Evolutionary conservation across 2,329 filamentous ascomycete species (phyloP).

Genomic region (Fusarium abutilonis): DNA sequence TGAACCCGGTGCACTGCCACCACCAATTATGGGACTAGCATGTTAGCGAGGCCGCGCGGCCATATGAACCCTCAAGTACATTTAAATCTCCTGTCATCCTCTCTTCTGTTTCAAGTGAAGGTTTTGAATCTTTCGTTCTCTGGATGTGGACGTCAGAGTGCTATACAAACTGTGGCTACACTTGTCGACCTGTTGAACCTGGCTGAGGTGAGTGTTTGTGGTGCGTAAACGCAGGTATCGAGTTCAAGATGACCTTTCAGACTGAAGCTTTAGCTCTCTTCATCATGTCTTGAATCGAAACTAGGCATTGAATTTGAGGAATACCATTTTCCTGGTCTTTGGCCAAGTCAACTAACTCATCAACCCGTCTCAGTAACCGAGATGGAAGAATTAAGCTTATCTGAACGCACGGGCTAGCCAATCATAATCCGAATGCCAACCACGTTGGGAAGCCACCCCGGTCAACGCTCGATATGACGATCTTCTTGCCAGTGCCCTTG

Average conservation of each 20-base stretch:
- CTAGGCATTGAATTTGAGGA: no score
- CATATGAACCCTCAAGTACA: conserved; percentile 10
- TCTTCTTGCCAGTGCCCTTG: conserved; percentile 8
- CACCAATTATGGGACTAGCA: conserved; percentile 35
- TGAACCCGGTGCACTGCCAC: conserved; percentile 37
- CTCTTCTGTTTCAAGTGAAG: neutral
- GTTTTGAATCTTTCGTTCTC: neutral
- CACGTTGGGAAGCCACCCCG: conserved; percentile 8
- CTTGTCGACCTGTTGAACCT: neutral
- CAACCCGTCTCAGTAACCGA: neutral
- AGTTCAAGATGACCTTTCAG: no score
- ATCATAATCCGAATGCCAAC: conserved; percentile 4
- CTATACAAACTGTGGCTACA: no score
- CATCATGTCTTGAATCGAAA: no score
- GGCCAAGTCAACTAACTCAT: neutral
- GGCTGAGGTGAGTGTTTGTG: neutral
- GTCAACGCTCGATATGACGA: conserved; percentile 12
- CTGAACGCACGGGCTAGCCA: conserved; percentile 12
- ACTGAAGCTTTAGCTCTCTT: no score
- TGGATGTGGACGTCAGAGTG: neutral
- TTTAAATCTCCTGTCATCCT: conserved; percentile 24
- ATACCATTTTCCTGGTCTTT: neutral
- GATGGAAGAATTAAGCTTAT: conserved; percentile 27
- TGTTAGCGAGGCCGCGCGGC: conserved; percentile 38
- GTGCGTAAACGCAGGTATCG: no score